These are phyloP conservation scores for Sarcodon sp. DNA, from an alignment of 768 basidiomycete genomes.

Conservation along the genomic window DNA sequence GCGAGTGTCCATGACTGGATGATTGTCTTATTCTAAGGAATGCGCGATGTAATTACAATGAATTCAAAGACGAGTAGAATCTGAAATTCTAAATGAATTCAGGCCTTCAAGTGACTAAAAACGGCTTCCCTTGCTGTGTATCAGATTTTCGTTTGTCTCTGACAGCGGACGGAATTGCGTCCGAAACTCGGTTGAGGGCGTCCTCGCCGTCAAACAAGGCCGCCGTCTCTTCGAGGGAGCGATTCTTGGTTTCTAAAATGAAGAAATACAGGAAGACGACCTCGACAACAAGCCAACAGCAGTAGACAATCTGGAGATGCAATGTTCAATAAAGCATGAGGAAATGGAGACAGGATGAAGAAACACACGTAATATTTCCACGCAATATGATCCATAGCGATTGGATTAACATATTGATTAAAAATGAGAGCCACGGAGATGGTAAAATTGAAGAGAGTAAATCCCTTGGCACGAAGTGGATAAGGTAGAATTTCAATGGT, in stretches of 20 bases:
- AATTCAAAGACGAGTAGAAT: too few species aligned
- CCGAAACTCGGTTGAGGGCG: conserved; percentile 14
- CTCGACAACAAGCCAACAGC: conserved; percentile 59
- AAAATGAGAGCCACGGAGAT: conserved; percentile 76
- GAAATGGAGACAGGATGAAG: neutral
- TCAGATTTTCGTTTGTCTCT: too few species aligned
- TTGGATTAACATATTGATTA: conserved; percentile 82
- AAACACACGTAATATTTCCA: conserved; percentile 68
- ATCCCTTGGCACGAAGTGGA: conserved; percentile 74
- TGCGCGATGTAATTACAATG: too few species aligned
- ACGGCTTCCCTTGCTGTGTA: too few species aligned
- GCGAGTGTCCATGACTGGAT: too few species aligned
- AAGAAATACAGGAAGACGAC: conserved; percentile 52
- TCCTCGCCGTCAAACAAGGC: conserved; percentile 66
- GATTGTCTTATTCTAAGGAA: too few species aligned
- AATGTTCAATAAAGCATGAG: neutral
- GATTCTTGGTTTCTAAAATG: conserved; percentile 60
- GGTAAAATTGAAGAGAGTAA: conserved; percentile 69
- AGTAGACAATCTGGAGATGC: conserved; percentile 43
- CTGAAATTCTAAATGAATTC: too few species aligned
- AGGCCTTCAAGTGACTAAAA: too few species aligned
- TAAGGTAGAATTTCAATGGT: conserved; percentile 84
- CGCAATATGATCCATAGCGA: conserved; percentile 45
- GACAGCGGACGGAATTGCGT: too few species aligned
- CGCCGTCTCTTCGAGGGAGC: conserved; percentile 73